phyloP scores from a whole-genome alignment of 2,329 filamentous ascomycete genomes.

The Pseudogymnoascus sp. region DNA sequence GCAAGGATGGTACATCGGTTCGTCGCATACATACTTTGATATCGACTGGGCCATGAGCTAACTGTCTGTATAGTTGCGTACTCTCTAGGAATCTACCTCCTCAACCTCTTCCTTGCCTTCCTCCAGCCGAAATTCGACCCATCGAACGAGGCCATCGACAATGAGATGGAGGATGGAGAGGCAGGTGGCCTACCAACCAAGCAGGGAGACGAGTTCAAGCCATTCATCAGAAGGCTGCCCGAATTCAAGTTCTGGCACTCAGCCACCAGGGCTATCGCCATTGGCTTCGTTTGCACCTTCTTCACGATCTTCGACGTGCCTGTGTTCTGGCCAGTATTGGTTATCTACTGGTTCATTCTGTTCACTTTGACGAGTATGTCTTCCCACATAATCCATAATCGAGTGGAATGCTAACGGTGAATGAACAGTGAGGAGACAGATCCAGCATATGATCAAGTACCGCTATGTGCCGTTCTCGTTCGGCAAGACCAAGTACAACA shows the following conservation, averaged over 20 bases:
- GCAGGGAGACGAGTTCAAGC: slow-evolving; percentile 93
- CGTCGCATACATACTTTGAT: slow-evolving; percentile 18
- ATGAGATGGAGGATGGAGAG: slow-evolving; percentile 90
- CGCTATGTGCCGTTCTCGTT: slow-evolving; percentile 92
- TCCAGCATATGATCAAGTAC: slow-evolving; percentile 99
- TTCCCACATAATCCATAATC: background rate
- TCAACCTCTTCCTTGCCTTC: slow-evolving; percentile 98
- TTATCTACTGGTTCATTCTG: slow-evolving; percentile 97
- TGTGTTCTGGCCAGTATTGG: slow-evolving; percentile 97
- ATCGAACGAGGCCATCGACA: slow-evolving; percentile 81
- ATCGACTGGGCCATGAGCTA: background rate
- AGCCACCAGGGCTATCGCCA: slow-evolving; percentile 75
- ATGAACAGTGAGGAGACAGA: slow-evolving; percentile 83
- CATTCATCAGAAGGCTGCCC: slow-evolving; percentile 89
- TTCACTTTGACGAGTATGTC: slow-evolving; percentile 88
- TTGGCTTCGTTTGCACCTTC: slow-evolving; percentile 84
- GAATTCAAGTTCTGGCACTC: slow-evolving; percentile 99
- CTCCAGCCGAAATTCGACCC: slow-evolving; percentile 98
- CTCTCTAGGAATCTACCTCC: slow-evolving; percentile 94
- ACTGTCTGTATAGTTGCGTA: slow-evolving; percentile 64
- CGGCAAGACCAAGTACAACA: slow-evolving; percentile 75
- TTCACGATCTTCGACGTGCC: slow-evolving; percentile 92
- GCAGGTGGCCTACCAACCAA: slow-evolving; percentile 80
- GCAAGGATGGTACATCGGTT: slow-evolving; percentile 98
- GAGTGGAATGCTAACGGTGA: background rate